Evolutionary conservation across 2,329 filamentous ascomycete species (phyloP).

Genomic region (Catunica adiposa): DNA sequence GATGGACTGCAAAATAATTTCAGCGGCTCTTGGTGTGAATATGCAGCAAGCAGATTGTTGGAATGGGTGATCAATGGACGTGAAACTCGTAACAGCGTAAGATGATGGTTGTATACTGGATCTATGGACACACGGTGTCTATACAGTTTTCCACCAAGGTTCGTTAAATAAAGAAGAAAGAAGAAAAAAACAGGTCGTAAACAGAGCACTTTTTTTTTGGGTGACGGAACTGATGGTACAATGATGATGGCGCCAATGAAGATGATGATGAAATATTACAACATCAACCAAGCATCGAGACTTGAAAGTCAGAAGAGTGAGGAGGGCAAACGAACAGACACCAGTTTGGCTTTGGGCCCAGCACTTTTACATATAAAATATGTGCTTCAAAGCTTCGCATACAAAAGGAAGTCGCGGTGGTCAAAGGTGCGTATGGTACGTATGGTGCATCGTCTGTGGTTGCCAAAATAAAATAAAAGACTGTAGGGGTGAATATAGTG

Average conservation of each 20-base stretch:
- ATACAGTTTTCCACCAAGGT: neutral
- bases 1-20: neutral
- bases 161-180: neutral
- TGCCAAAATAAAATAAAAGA: no score
- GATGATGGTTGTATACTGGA: neutral
- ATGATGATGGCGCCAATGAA: neutral
- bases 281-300: neutral
- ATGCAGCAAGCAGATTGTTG: neutral
- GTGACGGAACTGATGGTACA: neutral
- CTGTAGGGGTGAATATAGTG: conserved; percentile 1
- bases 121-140: neutral
- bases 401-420: neutral
- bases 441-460: neutral
- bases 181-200: neutral
- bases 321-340: neutral
- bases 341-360: neutral
- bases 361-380: neutral
- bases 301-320: neutral
- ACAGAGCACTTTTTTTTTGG: neutral
- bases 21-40: neutral
- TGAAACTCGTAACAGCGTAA: neutral
- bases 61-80: neutral
- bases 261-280: neutral
- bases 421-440: neutral
- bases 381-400: neutral